Evolutionary conservation across 2,329 filamentous ascomycete genomes (phyloP).

Genomic region (Emericellopsis atlantica): DNA sequence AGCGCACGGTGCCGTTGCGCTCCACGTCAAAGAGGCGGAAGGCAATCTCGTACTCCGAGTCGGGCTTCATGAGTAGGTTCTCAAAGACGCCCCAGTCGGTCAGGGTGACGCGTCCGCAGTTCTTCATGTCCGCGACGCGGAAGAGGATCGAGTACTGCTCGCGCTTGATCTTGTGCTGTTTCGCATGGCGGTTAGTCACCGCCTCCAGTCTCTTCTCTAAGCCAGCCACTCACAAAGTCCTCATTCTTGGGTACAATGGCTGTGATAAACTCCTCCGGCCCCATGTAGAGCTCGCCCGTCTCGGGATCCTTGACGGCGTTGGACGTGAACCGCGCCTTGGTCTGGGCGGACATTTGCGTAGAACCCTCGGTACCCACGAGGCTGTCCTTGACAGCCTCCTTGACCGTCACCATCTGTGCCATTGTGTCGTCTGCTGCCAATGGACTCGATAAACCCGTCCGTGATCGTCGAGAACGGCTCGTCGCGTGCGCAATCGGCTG

Average conservation of each 20-base stretch:
- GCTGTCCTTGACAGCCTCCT: slow-evolving; percentile 66
- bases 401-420: slow-evolving; percentile 35
- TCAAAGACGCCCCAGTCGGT: slow-evolving; percentile 89
- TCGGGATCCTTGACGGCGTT: slow-evolving; percentile 65
- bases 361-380: slow-evolving; percentile 51
- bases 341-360: slow-evolving; percentile 57
- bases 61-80: slow-evolving; percentile 83
- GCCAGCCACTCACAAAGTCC: slow-evolving; percentile 67
- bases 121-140: slow-evolving; percentile 71
- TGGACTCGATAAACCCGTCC: too few species aligned
- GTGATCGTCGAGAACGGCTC: too few species aligned
- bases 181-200: background rate
- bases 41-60: slow-evolving; percentile 97
- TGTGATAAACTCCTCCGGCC: slow-evolving; percentile 75
- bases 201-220: background rate
- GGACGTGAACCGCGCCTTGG: slow-evolving; percentile 62
- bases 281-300: slow-evolving; percentile 69
- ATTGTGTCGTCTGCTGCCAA: slow-evolving; percentile 7
- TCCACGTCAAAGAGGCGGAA: slow-evolving; percentile 92
- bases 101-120: slow-evolving; percentile 60
- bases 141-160: slow-evolving; percentile 95
- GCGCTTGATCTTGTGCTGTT: slow-evolving; percentile 91
- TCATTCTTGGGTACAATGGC: slow-evolving; percentile 77
- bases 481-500: too few species aligned
- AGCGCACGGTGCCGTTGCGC: slow-evolving; percentile 74